These are phyloP conservation scores for Ogataea trehalophila DNA, from an alignment of 805 yeast genomes.

Conservation along the genomic window DNA sequence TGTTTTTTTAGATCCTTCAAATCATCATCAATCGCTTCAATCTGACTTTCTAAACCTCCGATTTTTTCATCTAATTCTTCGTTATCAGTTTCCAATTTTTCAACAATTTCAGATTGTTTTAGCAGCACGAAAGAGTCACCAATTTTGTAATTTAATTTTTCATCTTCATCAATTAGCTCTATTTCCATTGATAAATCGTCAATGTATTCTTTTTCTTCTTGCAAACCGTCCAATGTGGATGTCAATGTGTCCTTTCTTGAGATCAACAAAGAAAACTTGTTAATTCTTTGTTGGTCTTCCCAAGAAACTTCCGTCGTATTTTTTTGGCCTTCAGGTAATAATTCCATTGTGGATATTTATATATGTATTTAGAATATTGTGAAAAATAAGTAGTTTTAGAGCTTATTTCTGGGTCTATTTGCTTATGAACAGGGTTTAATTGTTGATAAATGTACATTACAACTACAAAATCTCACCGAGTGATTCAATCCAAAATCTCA, in stretches of 20 bases:
- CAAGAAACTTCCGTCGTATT: constrained; percentile 61
- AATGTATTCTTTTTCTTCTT: constrained; percentile 76
- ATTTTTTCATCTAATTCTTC: constrained; percentile 49
- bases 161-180: constrained; percentile 79
- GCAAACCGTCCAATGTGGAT: constrained; percentile 41
- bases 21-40: constrained; percentile 49
- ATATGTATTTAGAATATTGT: not conserved
- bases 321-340: constrained; percentile 50
- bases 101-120: constrained; percentile 61
- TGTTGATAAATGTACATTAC: too few species aligned
- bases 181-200: constrained; percentile 84
- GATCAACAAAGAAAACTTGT: constrained; percentile 80
- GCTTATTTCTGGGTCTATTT: too few species aligned
- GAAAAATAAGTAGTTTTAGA: too few species aligned
- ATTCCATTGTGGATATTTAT: constrained; percentile 18
- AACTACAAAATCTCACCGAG: too few species aligned
- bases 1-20: constrained; percentile 60
- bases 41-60: constrained; percentile 37
- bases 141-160: constrained; percentile 64
- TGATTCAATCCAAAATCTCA: too few species aligned
- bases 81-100: constrained; percentile 59
- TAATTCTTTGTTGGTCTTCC: constrained; percentile 88
- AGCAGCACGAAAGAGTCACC: constrained; percentile 79
- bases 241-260: constrained; percentile 58
- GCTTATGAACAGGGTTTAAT: too few species aligned